phyloP scores from a whole-genome alignment of 805 yeast species.

The Pichia eremophila region DNA sequence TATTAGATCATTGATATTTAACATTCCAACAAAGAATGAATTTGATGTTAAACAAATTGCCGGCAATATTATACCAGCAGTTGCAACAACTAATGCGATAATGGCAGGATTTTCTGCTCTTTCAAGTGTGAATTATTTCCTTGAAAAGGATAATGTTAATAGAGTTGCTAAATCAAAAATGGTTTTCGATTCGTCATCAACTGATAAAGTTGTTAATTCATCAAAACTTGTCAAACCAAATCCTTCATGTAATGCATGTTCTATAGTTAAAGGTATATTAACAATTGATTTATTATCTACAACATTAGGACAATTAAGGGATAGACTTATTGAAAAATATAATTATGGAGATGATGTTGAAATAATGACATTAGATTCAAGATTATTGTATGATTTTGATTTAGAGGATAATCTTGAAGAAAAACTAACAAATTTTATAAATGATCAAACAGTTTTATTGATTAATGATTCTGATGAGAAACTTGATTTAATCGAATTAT shows the following conservation, averaged over 20 bases:
- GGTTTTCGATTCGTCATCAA: conserved; percentile 44
- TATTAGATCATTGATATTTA: conserved; percentile 60
- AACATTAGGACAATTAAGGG: conserved; percentile 45
- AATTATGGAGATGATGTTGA: conserved; percentile 52
- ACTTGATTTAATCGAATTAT: conserved; percentile 54
- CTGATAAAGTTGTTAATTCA: conserved; percentile 56
- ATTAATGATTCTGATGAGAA: conserved; percentile 76
- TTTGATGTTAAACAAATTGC: conserved; percentile 92
- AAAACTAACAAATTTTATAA: conserved; percentile 40
- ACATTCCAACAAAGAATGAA: conserved; percentile 60
- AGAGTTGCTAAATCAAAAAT: conserved; percentile 31
- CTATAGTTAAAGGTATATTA: conserved; percentile 44
- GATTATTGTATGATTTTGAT: conserved; percentile 73
- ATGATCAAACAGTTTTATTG: conserved; percentile 52
- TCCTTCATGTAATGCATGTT: conserved; percentile 61
- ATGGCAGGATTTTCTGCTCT: conserved; percentile 83
- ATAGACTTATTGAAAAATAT: conserved; percentile 38
- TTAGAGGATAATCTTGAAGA: conserved; percentile 66
- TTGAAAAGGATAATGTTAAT: conserved; percentile 11
- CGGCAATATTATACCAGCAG: conserved; percentile 96
- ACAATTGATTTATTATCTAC: conserved; percentile 22
- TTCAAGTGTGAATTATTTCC: conserved; percentile 50
- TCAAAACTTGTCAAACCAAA: conserved; percentile 57
- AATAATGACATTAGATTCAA: conserved; percentile 35
- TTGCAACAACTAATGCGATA: conserved; percentile 95